A percentile compares a stretch with the other conserved stretches of the same genome.
phyloP scores from a whole-genome alignment of 768 basidiomycete species.

The Pleurotus eryngii region DNA sequence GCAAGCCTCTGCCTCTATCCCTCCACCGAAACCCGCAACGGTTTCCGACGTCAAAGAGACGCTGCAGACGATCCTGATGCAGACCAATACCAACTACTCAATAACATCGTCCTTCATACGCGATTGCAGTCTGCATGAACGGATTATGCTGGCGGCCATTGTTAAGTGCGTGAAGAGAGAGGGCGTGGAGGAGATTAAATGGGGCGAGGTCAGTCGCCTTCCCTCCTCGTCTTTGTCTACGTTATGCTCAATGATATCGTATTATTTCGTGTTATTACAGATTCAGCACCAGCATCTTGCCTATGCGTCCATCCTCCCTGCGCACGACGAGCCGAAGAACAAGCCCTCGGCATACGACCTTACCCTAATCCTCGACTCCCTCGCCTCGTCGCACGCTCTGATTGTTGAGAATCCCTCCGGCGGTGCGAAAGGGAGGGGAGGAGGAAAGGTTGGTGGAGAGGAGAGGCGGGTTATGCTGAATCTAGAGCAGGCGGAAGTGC shows the following conservation, averaged over 20 bases:
- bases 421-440: conserved; percentile 50
- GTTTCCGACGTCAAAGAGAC: conserved; percentile 76
- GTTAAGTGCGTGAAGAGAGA: conserved; percentile 79
- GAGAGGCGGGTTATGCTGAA: conserved; percentile 80
- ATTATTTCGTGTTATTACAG: conserved; percentile 29
- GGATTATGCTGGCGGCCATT: conserved; percentile 81
- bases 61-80: conserved; percentile 64
- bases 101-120: conserved; percentile 50
- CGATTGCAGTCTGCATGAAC: conserved; percentile 84
- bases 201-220: conserved; percentile 61
- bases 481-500: conserved; percentile 80
- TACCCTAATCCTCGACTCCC: conserved; percentile 63
- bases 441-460: conserved; percentile 51
- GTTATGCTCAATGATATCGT: background rate
- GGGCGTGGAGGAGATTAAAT: conserved; percentile 85
- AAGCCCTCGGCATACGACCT: conserved; percentile 66
- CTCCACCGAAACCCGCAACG: conserved; percentile 34
- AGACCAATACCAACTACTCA: conserved; percentile 68
- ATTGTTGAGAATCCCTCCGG: conserved; percentile 63
- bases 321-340: conserved; percentile 52
- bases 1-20: too few species aligned
- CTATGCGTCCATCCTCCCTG: conserved; percentile 62
- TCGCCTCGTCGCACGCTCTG: conserved; percentile 75
- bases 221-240: background rate
- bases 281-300: conserved; percentile 73